Percentiles rank a stretch among this genome's conserved stretches.
phyloP scores from a whole-genome alignment of 2,329 filamentous ascomycete genomes.

The Colletotrichum sp. region DNA sequence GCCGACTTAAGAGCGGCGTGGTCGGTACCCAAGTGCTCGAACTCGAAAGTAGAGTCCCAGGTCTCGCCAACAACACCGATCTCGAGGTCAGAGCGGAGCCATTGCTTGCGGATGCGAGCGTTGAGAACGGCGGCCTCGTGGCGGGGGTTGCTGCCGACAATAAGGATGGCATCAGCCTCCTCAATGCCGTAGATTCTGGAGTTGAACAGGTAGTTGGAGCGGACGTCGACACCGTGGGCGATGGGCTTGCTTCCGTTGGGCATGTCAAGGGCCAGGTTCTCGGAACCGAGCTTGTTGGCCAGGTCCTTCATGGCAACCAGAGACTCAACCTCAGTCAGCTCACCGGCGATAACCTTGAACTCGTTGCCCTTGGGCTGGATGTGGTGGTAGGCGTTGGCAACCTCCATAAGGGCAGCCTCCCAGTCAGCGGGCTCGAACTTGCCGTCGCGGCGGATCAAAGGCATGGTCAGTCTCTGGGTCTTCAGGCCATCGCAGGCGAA shows the following conservation, averaged over 20 bases:
- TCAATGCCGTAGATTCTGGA: constrained; percentile 93
- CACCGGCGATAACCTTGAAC: constrained; percentile 93
- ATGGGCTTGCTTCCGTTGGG: constrained; percentile 82
- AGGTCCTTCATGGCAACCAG: constrained; percentile 97
- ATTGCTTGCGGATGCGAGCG: constrained; percentile 96
- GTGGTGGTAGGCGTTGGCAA: constrained; percentile 79
- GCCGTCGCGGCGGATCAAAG: constrained; percentile 84
- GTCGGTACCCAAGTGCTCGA: constrained; percentile 85
- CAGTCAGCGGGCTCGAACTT: constrained; percentile 93
- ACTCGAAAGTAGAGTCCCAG: constrained; percentile 95
- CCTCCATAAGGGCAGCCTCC: constrained; percentile 93
- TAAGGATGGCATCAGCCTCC: constrained; percentile 88
- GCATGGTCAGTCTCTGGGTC: constrained; percentile 94
- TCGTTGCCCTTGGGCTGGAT: constrained; percentile 88
- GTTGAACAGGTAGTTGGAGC: constrained; percentile 97
- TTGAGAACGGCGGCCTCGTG: constrained; percentile 96
- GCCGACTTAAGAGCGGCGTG: constrained; percentile 82
- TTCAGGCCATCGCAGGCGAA: constrained; percentile 97
- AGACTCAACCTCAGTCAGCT: constrained; percentile 89
- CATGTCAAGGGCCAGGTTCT: constrained; percentile 93
- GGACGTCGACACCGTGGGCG: constrained; percentile 90
- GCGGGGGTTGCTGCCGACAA: constrained; percentile 93
- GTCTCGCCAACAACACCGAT: constrained; percentile 89
- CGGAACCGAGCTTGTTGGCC: constrained; percentile 93
- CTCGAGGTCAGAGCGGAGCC: constrained; percentile 92